These are phyloP conservation scores for Mycena olivaceomarginata DNA, from an alignment of 768 basidiomycete genomes.

Conservation along the genomic window DNA sequence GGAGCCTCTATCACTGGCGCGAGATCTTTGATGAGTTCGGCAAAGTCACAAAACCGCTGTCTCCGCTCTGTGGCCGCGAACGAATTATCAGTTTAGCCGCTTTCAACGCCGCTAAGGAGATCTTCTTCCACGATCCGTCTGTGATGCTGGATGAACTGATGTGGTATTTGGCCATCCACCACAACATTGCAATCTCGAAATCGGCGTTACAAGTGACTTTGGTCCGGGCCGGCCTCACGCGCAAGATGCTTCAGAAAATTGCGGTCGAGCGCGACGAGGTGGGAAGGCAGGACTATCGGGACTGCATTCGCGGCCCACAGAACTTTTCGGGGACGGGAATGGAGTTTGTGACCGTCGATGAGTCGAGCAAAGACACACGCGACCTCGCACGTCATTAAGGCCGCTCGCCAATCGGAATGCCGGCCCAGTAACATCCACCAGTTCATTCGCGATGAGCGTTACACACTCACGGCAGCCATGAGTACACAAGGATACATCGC, in stretches of 20 bases:
- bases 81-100: slow-evolving; percentile 37
- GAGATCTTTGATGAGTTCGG: slow-evolving; percentile 43
- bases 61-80: slow-evolving; percentile 43
- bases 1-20: slow-evolving; percentile 46
- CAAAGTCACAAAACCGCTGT: slow-evolving; percentile 37
- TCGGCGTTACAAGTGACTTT: slow-evolving; percentile 38
- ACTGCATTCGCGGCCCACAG: not conserved
- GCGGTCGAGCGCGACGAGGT: slow-evolving; percentile 41
- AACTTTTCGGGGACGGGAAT: not conserved
- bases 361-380: too few relatives aligned
- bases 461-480: slow-evolving; percentile 11
- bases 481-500: slow-evolving; percentile 1
- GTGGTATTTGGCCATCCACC: slow-evolving; percentile 38
- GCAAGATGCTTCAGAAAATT: slow-evolving; percentile 44
- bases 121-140: slow-evolving; percentile 32
- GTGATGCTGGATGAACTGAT: slow-evolving; percentile 38
- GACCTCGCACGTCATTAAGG: not conserved
- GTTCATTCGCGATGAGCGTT: not conserved
- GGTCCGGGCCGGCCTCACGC: slow-evolving; percentile 22
- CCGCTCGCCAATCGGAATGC: not conserved
- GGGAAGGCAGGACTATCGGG: not conserved
- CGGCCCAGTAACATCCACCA: not conserved
- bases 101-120: slow-evolving; percentile 25
- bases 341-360: slow-evolving; percentile 5
- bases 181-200: slow-evolving; percentile 39